These are phyloP conservation scores for Lachnellula arida DNA, from an alignment of 2,329 filamentous ascomycete genomes.

Conservation along the genomic window DNA sequence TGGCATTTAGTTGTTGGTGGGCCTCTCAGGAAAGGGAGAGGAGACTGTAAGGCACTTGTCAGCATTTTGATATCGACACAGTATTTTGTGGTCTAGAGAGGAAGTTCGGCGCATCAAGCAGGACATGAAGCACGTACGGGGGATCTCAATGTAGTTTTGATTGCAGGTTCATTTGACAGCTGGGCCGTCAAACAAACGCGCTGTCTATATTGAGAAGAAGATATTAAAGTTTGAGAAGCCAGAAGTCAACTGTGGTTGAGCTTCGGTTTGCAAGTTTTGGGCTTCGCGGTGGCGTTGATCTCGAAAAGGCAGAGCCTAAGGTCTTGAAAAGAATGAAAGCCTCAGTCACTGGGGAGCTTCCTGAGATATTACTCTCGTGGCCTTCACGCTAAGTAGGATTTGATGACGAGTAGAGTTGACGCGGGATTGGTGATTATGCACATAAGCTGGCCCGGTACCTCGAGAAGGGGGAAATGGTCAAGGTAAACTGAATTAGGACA, in stretches of 20 bases:
- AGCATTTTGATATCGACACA: slow-evolving; percentile 4
- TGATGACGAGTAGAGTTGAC: slow-evolving; percentile 23
- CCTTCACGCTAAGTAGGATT: slow-evolving; percentile 15
- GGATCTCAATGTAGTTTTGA: slow-evolving; percentile 26
- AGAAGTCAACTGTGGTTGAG: slow-evolving; percentile 13
- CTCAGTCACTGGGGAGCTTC: slow-evolving; percentile 7
- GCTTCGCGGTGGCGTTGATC: slow-evolving; percentile 4
- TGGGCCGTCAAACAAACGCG: slow-evolving; percentile 90
- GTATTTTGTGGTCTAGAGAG: background rate
- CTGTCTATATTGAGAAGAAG: slow-evolving; percentile 32
- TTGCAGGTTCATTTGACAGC: slow-evolving; percentile 99
- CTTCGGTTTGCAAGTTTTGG: slow-evolving; percentile 6
- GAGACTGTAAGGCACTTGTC: slow-evolving; percentile 24
- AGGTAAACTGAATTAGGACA: slow-evolving; percentile 17
- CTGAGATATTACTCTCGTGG: slow-evolving; percentile 15
- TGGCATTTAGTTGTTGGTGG: slow-evolving; percentile 80
- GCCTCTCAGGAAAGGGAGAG: slow-evolving; percentile 54
- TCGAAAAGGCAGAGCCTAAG: slow-evolving; percentile 10
- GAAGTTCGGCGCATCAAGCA: background rate
- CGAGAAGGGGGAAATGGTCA: slow-evolving; percentile 19
- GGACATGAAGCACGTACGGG: slow-evolving; percentile 15
- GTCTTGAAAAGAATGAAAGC: slow-evolving; percentile 8
- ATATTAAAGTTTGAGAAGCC: background rate
- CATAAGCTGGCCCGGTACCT: slow-evolving; percentile 11
- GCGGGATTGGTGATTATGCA: slow-evolving; percentile 8